Evolutionary conservation across 2,329 filamentous ascomycete genomes (phyloP), one percentile per base, ranked within the genome.

Genomic region (Hypoxylon sp.): DNA sequence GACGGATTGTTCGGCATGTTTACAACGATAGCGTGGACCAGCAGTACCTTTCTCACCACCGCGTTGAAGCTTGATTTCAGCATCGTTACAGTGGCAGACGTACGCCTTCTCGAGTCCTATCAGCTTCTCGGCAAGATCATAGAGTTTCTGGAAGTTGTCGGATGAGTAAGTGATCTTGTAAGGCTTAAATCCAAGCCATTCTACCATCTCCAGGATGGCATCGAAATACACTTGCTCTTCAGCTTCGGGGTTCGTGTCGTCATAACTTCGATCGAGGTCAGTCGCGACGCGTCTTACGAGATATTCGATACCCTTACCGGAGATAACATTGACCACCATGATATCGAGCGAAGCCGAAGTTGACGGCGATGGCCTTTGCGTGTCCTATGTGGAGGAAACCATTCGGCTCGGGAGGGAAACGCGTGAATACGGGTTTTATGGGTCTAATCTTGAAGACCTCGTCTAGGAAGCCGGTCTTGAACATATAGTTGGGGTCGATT

Each of bases 381-480:
- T 98, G 96, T 19, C 95, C 95, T 73, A 98, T 92, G 78, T 98
- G 94, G 8, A 98, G 87, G 79, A 92, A 98, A 60, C 95, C 96
- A 79, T 98, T 98, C 52, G 96, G 96, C 81, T 95, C 92, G 19
- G 92, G 92, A 1, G 92, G 92, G 77, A 95, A 94, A 72, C 92
- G 89, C 3, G 92, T 94, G 53, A 91, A 80, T 19, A 91, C 89
- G 13, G 83, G 81, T 72, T 86, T 87, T 48, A 84, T 82, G 1
- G 90, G 89, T 53, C 89, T 86, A 79, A 91, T 87, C 68, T 90
- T 87, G 81, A 90, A 93, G 31, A 94, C 91, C 3, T 91, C 88
- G 56, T 86, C 84, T 37, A 94, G 85, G 81, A 93, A 95, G 42
- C 92, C 92, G 75, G 89, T 87, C 81, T 93, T 92, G 84, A 94